Evolutionary conservation across 805 yeast genomes (phyloP).

Genomic region (Maudiozyma turicensis): DNA sequence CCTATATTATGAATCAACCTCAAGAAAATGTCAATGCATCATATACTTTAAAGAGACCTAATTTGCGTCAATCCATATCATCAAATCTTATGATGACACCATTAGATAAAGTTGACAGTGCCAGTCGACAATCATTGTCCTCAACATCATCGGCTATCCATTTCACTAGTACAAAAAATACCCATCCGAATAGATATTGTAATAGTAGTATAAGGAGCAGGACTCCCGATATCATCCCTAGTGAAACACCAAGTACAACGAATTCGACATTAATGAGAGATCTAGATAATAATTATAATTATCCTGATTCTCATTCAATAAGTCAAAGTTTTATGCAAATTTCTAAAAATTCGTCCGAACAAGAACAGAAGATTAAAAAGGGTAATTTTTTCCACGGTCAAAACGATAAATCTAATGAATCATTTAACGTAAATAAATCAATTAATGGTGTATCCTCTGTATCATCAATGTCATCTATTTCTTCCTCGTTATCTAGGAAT

Average conservation of each 20-base stretch:
- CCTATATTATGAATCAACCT: conserved; percentile 29
- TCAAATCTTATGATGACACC: conserved; percentile 1
- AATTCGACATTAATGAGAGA: background rate
- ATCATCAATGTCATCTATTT: background rate
- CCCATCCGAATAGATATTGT: background rate
- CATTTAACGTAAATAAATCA: background rate
- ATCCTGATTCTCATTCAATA: background rate
- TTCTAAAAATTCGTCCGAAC: background rate
- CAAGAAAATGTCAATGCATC: conserved; percentile 2
- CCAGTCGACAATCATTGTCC: background rate
- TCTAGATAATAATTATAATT: background rate
- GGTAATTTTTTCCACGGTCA: background rate
- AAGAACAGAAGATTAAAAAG: background rate
- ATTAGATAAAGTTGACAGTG: background rate
- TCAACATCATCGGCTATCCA: background rate
- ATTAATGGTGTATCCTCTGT: background rate
- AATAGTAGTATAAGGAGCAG: background rate
- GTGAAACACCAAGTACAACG: background rate
- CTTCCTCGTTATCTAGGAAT: background rate
- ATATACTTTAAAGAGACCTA: background rate
- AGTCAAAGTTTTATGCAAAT: background rate
- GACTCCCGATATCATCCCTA: background rate
- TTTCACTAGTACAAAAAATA: background rate
- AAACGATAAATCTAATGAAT: background rate
- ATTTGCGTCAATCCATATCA: background rate